Evolutionary conservation across 2,329 filamentous ascomycete species (phyloP), one percentile per base, ranked within the genome.

Genomic region (Colletotrichum euphorbiae): DNA sequence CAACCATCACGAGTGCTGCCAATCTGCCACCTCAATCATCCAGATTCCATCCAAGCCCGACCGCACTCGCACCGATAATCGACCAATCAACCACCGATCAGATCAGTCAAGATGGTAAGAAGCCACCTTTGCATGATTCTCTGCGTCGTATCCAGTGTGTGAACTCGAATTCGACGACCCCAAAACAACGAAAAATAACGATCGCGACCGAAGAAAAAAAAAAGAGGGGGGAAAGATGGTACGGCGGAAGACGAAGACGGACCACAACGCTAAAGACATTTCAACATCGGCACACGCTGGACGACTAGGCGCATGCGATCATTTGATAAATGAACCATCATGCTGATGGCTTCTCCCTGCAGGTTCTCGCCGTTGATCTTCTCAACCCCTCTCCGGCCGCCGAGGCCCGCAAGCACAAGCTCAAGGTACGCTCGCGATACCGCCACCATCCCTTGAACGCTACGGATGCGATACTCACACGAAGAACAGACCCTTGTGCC

Each of bases 331-430:
- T 51, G 55, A 71, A 70, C 70, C 70, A 69, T 68, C 61, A 68
- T 63, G 68, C 71, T 68, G 71, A 76, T 73, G 72, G 70, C 73
- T 72, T 62, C 58, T 71, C 69, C 52, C 71, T 75, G 28, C 82
- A 98, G 96, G 95, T 98, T 97, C 94, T 99, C 92, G 96, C 96
- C 85, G 93, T 98, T 89, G 96, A 99, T 90, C 94, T 99, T 81
- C 92, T 99, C 86, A 98, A 99, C 93, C 96, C 96, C 82, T 93
- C 92, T 82, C 92, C 95, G 86, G 93, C 93, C 85, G 91, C 95
- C 84, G 96, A 99, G 92, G 94, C 94, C 81, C 93, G 94, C 89
- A 98, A 98, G 93, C 96, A 99, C 93, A 99, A 99, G 93, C 93
- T 99, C 84, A 99, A 99, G 94, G 94, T 97, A 93, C 75, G 77